Base-by-base conservation (phyloP, 345 rosid species). In the Rhodomyrtus tomentosa region DNA sequence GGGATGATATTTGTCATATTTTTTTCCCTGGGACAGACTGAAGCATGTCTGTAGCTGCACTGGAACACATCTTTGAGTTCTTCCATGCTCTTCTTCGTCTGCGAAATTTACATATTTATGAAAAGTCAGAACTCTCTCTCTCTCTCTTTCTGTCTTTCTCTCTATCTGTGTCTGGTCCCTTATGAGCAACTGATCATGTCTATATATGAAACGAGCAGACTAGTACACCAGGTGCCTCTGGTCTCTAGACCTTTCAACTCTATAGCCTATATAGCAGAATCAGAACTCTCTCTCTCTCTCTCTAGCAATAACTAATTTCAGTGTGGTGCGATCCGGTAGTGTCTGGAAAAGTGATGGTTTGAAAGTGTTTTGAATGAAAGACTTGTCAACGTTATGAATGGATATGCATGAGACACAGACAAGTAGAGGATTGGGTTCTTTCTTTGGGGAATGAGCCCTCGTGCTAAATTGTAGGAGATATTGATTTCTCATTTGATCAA, bases 311-410 rank as follows among this genome's bases (percentile, higher is more conserved):
- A 91, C 87, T 88, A 92, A 92, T 85, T 85, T 87, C 90, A 89
- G 91, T 53, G 87, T 58, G 85, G 89, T 87, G 90, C 85, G 92
- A 91, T 89, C 87, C 83, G 92, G 88, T 92, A 82, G 88, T 90
- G 92, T 92, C 92, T 89, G 92, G 87, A 88, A 91, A 92, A 90
- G 91, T 88, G 90, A 87, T 81, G 92, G 90, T 88, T 90, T 88
- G 89, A 90, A 91, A 86, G 87, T 88, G 88, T 74, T 86, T 89
- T 89, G 89, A 92, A 88, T 88, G 88, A 85, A 85, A 85, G 82
- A 87, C 89, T 87, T 87, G 91, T 91, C 92, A 73, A 83, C 88
- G 85, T 87, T 86, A 87, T 42, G 87, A 89, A 84, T 82, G 81
- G 48, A 81, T 40, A 56, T 24, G 24, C 48, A 48, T 55, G 62